Conservation (phyloP, 1,139 yeast species). For the Maudiozyma humilis region DNA sequence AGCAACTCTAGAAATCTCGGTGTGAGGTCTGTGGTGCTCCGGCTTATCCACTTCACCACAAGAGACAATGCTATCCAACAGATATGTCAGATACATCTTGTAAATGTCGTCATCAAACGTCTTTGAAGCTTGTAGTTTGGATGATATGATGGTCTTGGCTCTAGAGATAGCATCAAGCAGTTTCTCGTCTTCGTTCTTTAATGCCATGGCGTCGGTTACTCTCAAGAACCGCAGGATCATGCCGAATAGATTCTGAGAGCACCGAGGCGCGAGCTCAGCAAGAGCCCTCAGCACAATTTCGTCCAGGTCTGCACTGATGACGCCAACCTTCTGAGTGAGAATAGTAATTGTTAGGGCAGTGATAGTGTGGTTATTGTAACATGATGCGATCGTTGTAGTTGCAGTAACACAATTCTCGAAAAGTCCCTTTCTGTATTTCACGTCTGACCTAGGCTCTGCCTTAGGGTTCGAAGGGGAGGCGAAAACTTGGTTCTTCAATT, state of each 20-base stretch:
- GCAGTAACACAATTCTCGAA: slow-evolving; percentile 62
- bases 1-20: slow-evolving; percentile 71
- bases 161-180: slow-evolving; percentile 36
- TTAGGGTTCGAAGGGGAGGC: neutral
- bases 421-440: slow-evolving; percentile 15
- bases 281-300: slow-evolving; percentile 43
- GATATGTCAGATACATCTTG: slow-evolving; percentile 52
- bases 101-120: slow-evolving; percentile 40
- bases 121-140: slow-evolving; percentile 34
- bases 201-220: slow-evolving; percentile 32
- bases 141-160: slow-evolving; percentile 49
- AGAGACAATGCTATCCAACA: slow-evolving; percentile 58
- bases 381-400: slow-evolving; percentile 59
- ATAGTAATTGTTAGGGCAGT: slow-evolving; percentile 78
- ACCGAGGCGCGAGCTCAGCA: slow-evolving; percentile 43
- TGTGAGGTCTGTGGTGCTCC: slow-evolving; percentile 77
- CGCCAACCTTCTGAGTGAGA: slow-evolving; percentile 67
- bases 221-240: slow-evolving; percentile 43
- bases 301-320: slow-evolving; percentile 35
- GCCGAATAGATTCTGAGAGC: slow-evolving; percentile 46
- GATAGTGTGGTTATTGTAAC: slow-evolving; percentile 65
- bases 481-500: slow-evolving; percentile 11
- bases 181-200: slow-evolving; percentile 30
- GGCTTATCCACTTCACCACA: slow-evolving; percentile 76
- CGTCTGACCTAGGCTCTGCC: neutral